Conservation (phyloP, 169 alveolate species). For the Plasmodium gonderi region DNA sequence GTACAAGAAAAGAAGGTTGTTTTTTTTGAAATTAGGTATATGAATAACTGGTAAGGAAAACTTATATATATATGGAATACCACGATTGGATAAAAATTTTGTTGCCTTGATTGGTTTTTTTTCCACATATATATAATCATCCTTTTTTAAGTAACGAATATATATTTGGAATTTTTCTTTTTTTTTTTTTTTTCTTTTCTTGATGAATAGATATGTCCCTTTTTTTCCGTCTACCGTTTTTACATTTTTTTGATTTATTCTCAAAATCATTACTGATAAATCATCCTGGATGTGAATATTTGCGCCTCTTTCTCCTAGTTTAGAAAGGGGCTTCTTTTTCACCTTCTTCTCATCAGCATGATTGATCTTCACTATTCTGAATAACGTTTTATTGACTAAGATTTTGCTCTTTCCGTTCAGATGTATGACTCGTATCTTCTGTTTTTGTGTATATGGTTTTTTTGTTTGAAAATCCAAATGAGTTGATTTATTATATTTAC, state of each 20-base stretch:
- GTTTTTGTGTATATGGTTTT: neutral
- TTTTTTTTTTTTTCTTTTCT: constrained; percentile 59
- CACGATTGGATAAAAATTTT: constrained; percentile 26
- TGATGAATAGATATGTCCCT: constrained; percentile 22
- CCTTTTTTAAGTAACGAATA: constrained; percentile 48
- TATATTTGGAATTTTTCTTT: constrained; percentile 57
- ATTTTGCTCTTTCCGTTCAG: constrained; percentile 8
- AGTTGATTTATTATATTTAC: neutral
- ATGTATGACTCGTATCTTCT: neutral
- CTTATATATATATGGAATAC: constrained; percentile 43
- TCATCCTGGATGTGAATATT: constrained; percentile 13
- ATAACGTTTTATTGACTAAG: neutral
- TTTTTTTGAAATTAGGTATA: constrained; percentile 33
- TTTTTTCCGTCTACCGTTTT: neutral
- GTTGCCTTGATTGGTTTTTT: constrained; percentile 34
- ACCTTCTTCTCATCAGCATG: neutral
- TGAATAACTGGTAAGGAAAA: constrained; percentile 37
- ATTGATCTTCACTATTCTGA: neutral
- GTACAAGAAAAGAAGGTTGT: constrained; percentile 27
- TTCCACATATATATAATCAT: constrained; percentile 14
- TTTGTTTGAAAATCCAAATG: neutral
- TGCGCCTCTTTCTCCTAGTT: constrained; percentile 12
- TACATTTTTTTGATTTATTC: constrained; percentile 12
- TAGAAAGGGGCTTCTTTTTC: neutral
- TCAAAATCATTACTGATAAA: constrained; percentile 18